Conservation (phyloP, 352 stramenopile genomes). For the Elongisporangium prolatum region DNA sequence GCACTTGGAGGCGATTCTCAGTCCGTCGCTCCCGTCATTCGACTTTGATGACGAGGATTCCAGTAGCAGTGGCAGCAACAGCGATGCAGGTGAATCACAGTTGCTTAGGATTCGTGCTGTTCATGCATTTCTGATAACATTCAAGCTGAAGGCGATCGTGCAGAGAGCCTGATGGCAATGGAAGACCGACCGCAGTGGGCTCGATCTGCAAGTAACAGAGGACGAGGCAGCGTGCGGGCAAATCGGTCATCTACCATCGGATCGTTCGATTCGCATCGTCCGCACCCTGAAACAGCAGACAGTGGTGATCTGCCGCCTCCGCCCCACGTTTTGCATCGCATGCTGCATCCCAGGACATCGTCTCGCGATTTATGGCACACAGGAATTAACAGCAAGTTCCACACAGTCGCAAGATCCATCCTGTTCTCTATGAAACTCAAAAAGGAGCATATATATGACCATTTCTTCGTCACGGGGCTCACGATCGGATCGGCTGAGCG, state of each 20-base stretch:
- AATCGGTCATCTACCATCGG: constrained; percentile 59
- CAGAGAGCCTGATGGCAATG: constrained; percentile 6
- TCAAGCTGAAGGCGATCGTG: constrained; percentile 6
- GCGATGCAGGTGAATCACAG: background rate
- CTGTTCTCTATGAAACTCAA: constrained; percentile 80
- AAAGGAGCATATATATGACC: constrained; percentile 79
- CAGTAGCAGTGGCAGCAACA: constrained; percentile 16
- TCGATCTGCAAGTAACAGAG: constrained; percentile 9
- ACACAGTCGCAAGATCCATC: constrained; percentile 64
- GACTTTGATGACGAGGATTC: constrained; percentile 80
- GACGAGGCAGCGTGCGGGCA: constrained; percentile 19
- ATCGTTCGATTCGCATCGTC: constrained; percentile 13
- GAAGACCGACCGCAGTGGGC: constrained; percentile 16
- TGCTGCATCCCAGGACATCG: constrained; percentile 69
- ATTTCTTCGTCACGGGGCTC: constrained; percentile 70
- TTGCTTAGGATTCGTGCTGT: background rate
- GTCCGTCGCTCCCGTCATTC: constrained; percentile 80
- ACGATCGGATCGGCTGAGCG: constrained; percentile 26
- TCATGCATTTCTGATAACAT: background rate
- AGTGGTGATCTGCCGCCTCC: constrained; percentile 21
- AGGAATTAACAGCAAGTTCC: constrained; percentile 39
- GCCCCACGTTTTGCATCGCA: constrained; percentile 68
- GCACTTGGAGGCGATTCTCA: constrained; percentile 63
- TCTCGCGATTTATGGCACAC: constrained; percentile 56
- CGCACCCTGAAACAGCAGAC: background rate